phyloP scores from a whole-genome alignment of 2,329 filamentous ascomycete species.

The Didymella keratinophila region DNA sequence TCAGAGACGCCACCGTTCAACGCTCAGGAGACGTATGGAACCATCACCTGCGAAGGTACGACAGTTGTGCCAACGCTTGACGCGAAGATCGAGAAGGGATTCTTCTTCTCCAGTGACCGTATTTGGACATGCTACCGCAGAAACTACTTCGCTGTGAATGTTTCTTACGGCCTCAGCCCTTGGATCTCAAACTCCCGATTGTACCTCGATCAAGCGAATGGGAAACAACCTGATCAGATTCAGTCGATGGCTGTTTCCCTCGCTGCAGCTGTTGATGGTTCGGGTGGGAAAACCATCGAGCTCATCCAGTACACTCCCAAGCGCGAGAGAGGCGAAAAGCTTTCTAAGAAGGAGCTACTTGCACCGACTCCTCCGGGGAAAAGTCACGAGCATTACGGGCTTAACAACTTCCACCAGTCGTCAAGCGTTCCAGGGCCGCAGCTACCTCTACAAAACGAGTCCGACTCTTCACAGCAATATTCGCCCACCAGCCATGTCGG shows the following conservation, averaged over 20 bases:
- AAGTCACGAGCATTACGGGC: slow-evolving; percentile 50
- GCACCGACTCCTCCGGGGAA: slow-evolving; percentile 69
- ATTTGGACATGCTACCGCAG: slow-evolving; percentile 93
- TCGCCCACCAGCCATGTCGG: slow-evolving; percentile 46
- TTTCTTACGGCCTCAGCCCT: slow-evolving; percentile 76
- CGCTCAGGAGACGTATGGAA: slow-evolving; percentile 61
- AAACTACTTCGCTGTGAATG: slow-evolving; percentile 89
- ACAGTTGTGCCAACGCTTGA: slow-evolving; percentile 75
- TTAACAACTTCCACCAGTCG: slow-evolving; percentile 51
- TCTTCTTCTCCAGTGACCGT: slow-evolving; percentile 76
- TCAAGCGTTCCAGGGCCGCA: slow-evolving; percentile 47
- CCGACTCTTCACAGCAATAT: slow-evolving; percentile 42
- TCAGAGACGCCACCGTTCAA: slow-evolving; percentile 56
- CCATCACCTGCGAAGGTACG: slow-evolving; percentile 67
- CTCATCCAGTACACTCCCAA: slow-evolving; percentile 92
- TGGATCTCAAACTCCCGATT: slow-evolving; percentile 64
- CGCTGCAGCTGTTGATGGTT: slow-evolving; percentile 80
- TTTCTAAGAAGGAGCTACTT: slow-evolving; percentile 74
- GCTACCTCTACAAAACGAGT: slow-evolving; percentile 53
- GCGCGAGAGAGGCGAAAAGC: slow-evolving; percentile 84
- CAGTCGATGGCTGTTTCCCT: slow-evolving; percentile 83
- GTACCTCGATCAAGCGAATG: slow-evolving; percentile 61
- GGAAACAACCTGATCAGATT: slow-evolving; percentile 63
- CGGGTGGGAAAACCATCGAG: slow-evolving; percentile 78
- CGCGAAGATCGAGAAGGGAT: slow-evolving; percentile 86